Evolutionary conservation across 1,139 yeast genomes (phyloP).

Genomic region (Yamadazyma sp.): DNA sequence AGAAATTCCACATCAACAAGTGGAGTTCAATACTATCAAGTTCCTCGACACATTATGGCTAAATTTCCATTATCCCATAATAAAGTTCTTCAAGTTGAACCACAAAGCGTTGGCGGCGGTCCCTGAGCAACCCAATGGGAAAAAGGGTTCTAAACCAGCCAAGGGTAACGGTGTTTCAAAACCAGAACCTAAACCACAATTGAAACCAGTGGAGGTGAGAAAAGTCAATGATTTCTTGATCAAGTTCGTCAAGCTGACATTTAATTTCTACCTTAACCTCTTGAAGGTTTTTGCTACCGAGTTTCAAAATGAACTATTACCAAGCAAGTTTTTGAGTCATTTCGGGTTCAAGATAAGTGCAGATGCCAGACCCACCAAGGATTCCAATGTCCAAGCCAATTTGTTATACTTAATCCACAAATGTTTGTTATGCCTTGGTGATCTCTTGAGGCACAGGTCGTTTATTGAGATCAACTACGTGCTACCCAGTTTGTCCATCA

Average conservation of each 20-base stretch:
- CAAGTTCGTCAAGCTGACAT: slow-evolving; percentile 47
- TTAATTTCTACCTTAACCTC: slow-evolving; percentile 45
- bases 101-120: slow-evolving; percentile 31
- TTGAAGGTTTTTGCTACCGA: slow-evolving; percentile 37
- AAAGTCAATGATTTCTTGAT: slow-evolving; percentile 53
- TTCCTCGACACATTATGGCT: slow-evolving; percentile 55
- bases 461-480: slow-evolving; percentile 43
- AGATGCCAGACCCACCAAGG: slow-evolving; percentile 17
- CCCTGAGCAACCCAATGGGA: slow-evolving; percentile 4
- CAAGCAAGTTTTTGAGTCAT: slow-evolving; percentile 24
- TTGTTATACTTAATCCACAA: slow-evolving; percentile 52
- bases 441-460: slow-evolving; percentile 57
- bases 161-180: slow-evolving; percentile 3
- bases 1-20: slow-evolving; percentile 14
- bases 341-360: slow-evolving; percentile 20
- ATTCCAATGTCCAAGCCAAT: slow-evolving; percentile 34
- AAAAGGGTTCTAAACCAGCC: slow-evolving; percentile 1
- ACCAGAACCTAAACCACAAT: slow-evolving; percentile 18
- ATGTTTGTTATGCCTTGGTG: slow-evolving; percentile 59
- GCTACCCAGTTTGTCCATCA: slow-evolving; percentile 33
- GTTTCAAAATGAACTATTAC: slow-evolving; percentile 36
- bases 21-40: slow-evolving; percentile 32
- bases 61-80: slow-evolving; percentile 62
- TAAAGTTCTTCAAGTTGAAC: slow-evolving; percentile 51
- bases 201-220: slow-evolving; percentile 54